phyloP scores from a whole-genome alignment of 2,329 filamentous ascomycete genomes.

The Cadophora gregata region DNA sequence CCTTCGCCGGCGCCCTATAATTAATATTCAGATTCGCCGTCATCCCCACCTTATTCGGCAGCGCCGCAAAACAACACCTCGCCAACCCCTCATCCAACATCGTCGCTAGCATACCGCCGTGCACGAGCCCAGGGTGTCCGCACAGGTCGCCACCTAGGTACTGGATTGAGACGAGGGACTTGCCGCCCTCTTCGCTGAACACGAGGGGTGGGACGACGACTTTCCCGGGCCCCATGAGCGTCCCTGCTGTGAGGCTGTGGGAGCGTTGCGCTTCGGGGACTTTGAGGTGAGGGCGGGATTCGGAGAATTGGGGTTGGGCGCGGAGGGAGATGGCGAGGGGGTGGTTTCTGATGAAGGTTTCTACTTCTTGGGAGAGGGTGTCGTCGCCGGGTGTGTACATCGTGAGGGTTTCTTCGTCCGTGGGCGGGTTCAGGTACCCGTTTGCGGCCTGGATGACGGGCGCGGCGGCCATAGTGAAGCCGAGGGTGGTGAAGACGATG shows the following conservation, averaged over 20 bases:
- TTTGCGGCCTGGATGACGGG: constrained; percentile 57
- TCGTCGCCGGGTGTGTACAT: constrained; percentile 67
- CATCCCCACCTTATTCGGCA: constrained; percentile 85
- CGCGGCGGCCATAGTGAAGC: constrained; percentile 62
- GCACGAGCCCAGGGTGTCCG: constrained; percentile 88
- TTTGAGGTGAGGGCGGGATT: constrained; percentile 86
- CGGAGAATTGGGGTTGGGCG: constrained; percentile 67
- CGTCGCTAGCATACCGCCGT: constrained; percentile 90
- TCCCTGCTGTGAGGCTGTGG: constrained; percentile 83
- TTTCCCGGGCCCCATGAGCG: constrained; percentile 74
- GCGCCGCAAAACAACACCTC: constrained; percentile 83
- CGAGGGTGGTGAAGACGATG: constrained; percentile 54
- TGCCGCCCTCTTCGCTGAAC: constrained; percentile 75
- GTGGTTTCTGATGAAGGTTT: constrained; percentile 76
- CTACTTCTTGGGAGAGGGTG: constrained; percentile 61
- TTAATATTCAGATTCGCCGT: constrained; percentile 86
- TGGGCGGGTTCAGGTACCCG: constrained; percentile 59
- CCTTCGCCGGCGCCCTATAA: constrained; percentile 81
- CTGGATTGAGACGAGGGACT: constrained; percentile 72
- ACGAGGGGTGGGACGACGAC: constrained; percentile 82
- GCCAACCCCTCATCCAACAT: constrained; percentile 90
- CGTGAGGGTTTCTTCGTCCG: constrained; percentile 75
- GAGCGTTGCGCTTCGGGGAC: constrained; percentile 73
- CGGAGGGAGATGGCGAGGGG: constrained; percentile 76
- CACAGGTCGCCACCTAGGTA: constrained; percentile 83